These are phyloP conservation scores for Aureobasidium pullulans DNA, from an alignment of 2,329 filamentous ascomycete species.

Conservation along the genomic window DNA sequence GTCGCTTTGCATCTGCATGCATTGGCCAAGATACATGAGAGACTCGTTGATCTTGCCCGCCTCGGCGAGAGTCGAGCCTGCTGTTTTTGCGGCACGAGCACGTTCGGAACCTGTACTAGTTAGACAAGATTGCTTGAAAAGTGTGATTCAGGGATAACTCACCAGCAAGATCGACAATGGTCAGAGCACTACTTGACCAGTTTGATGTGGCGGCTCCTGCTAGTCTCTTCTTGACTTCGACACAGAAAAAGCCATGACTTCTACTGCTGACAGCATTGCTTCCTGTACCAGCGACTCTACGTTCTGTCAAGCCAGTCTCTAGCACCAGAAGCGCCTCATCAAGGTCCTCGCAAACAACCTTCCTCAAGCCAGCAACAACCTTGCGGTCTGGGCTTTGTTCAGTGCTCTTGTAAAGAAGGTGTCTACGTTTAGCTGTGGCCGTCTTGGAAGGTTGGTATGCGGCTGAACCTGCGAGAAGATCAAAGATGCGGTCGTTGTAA, in stretches of 20 bases:
- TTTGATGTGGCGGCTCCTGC: conserved; percentile 43
- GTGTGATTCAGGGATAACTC: conserved; percentile 19
- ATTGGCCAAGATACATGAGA: conserved; percentile 96
- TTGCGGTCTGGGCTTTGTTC: conserved; percentile 86
- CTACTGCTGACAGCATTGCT: conserved; percentile 89
- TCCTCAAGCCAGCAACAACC: conserved; percentile 83
- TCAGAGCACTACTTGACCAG: conserved; percentile 74
- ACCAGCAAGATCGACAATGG: conserved; percentile 86
- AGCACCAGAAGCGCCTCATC: conserved; percentile 83
- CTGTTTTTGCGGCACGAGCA: conserved; percentile 86
- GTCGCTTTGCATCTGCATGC: conserved; percentile 89
- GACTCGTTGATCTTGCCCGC: conserved; percentile 98
- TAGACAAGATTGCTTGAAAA: conserved; percentile 13
- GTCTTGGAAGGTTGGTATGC: conserved; percentile 41
- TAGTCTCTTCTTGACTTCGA: conserved; percentile 83
- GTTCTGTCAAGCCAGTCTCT: conserved; percentile 80
- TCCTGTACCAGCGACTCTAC: conserved; percentile 80
- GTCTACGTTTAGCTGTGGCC: conserved; percentile 55
- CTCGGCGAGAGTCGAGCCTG: conserved; percentile 84
- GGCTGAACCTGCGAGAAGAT: conserved; percentile 63
- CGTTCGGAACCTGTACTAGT: conserved; percentile 63
- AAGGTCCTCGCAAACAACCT: conserved; percentile 76
- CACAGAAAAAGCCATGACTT: conserved; percentile 92
- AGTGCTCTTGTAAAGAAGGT: conserved; percentile 85
- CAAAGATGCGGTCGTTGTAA: conserved; percentile 96